Evolutionary conservation across 176 grass and related monocot species (phyloP).

Genomic region (Juncus effusus): DNA sequence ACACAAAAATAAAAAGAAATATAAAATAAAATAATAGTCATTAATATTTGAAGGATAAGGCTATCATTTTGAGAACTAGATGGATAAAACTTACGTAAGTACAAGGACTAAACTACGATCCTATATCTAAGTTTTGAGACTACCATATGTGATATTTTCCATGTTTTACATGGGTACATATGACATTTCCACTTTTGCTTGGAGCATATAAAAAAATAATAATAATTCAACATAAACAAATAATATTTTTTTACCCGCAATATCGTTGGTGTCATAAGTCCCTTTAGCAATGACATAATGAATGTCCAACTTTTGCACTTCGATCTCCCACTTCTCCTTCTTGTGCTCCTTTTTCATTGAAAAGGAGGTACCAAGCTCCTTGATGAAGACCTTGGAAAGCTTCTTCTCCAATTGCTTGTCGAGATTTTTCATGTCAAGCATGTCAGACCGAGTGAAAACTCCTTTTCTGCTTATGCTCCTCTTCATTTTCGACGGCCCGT

Average conservation of each 20-base stretch:
- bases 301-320: constrained; percentile 73
- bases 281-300: constrained; percentile 57
- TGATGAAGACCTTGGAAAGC: constrained; percentile 60
- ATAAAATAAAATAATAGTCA: not conserved
- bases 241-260: constrained; percentile 46
- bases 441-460: constrained; percentile 60
- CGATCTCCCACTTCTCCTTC: constrained; percentile 74
- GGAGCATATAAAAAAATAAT: not conserved
- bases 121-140: not conserved
- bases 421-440: constrained; percentile 58
- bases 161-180: too few relatives aligned
- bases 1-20: constrained; percentile 9
- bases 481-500: not conserved
- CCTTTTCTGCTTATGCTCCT: constrained; percentile 37
- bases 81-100: not conserved
- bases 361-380: constrained; percentile 25
- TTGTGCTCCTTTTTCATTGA: constrained; percentile 23
- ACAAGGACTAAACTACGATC: too few relatives aligned
- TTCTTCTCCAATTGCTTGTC: constrained; percentile 80
- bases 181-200: not conserved
- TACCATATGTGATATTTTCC: too few relatives aligned
- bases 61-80: not conserved
- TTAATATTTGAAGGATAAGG: not conserved
- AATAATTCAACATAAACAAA: not conserved
- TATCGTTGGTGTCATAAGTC: constrained; percentile 61